These are phyloP conservation scores for Ophiostoma sp. DNA, from an alignment of 2,329 filamentous ascomycete species.

Conservation along the genomic window DNA sequence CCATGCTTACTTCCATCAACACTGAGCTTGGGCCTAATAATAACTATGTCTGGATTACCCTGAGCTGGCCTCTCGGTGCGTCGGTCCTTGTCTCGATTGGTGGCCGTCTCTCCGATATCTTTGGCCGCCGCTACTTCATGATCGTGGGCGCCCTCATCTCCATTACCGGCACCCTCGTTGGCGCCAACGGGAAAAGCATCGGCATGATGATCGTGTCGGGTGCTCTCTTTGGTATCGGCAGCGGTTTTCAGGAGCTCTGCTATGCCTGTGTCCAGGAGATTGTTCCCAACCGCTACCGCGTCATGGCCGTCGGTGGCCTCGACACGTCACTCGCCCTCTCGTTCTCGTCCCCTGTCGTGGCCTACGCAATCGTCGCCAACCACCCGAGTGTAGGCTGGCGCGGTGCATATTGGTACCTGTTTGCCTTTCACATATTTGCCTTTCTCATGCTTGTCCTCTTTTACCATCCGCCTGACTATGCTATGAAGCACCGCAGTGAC, in stretches of 20 bases:
- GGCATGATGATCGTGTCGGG: constrained; percentile 21
- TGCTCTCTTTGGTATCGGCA: constrained; percentile 21
- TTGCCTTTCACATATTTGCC: constrained; percentile 27
- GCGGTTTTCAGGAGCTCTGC: constrained; percentile 32
- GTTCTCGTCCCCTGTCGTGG: constrained; percentile 5
- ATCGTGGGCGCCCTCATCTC: constrained; percentile 20
- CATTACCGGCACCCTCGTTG: constrained; percentile 19
- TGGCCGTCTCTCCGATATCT: constrained; percentile 22
- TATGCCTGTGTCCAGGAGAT: constrained; percentile 28
- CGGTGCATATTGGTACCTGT: constrained; percentile 26
- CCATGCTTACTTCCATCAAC: constrained; percentile 34
- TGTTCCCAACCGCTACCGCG: constrained; percentile 23
- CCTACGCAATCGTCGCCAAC: constrained; percentile 22
- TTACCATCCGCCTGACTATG: constrained; percentile 36
- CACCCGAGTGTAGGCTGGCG: constrained; percentile 27
- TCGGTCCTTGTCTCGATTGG: constrained; percentile 27
- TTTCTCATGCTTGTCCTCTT: constrained; percentile 30
- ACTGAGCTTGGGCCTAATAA: constrained; percentile 34
- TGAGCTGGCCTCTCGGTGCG: constrained; percentile 32
- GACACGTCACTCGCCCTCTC: constrained; percentile 21
- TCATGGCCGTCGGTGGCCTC: constrained; percentile 22
- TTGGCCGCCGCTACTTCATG: constrained; percentile 23
- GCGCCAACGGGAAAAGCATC: constrained; percentile 21
- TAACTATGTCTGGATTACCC: constrained; percentile 35
- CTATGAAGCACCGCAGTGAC: constrained; percentile 32